Base-by-base conservation (phyloP, 176 grass and related monocot species). In the Phyllostachys edulis region DNA sequence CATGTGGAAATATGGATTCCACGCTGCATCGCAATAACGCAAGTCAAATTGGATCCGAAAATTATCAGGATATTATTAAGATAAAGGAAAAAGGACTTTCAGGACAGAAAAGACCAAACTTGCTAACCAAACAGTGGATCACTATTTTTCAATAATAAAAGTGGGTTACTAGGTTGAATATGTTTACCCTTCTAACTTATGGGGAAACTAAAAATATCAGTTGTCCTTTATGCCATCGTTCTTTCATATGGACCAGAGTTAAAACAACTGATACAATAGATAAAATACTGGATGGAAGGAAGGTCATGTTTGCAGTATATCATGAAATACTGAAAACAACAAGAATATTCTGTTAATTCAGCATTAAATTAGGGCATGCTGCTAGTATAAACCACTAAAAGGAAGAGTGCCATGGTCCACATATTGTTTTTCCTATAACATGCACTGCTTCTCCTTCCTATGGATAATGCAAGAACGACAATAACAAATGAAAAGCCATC, bases 301-400 rank as follows among this genome's bases (percentile, higher is more conserved):
- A 68, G 73, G 26, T 10, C 72, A 61, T 2, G 14, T 24, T 75
- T 62, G 42, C 72, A 51, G 16, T 24, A 14, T 82, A 59, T 40
- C 47, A 7, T 45, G 6, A 70, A 63, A 6, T 59, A 82, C 11
- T 70, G 52, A 45, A 68, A 44, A 42, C 40, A 63, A 76, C 21
- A 75, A 75, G 4, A 75, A 74, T 63, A 82, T 67, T 32, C 14
- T 40, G 47, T 14, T 34, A 54, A 66, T 71, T 82, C 24, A 40
- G 27, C 0, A 2, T 63, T 64, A 17, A 40, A 42, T 39, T 10
- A 20, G 50, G 10, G 67, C 44, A 67, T 55, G 61, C 60, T 29
- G 50, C 34, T 27, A 45, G 24, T 20, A 68, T 49, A 40, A 44
- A 45, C 50, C 20, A 38, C 4, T 67, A 29, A 17, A 45, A 32